Evolutionary conservation across 1,284 basidiomycete species (phyloP).

Genomic region (Fomitopsis betulina): DNA sequence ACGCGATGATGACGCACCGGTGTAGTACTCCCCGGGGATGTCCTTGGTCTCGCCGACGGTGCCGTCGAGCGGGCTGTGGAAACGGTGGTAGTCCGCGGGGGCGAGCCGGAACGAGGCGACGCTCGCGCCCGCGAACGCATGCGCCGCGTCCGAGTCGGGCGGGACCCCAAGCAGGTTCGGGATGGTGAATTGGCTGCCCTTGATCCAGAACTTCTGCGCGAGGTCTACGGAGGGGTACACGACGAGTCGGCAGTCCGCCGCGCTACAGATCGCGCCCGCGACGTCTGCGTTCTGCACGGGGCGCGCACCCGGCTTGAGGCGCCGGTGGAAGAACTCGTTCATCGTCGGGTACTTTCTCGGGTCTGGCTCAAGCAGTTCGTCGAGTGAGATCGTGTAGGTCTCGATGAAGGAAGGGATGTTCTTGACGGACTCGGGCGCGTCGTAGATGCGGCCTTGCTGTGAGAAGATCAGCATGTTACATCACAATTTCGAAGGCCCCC

Average conservation of each 20-base stretch:
- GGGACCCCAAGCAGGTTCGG: constrained; percentile 49
- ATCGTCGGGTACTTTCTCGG: constrained; percentile 62
- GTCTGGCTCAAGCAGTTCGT: constrained; percentile 67
- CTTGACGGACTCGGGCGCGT: constrained; percentile 46
- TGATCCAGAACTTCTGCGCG: constrained; percentile 74
- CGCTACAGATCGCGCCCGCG: constrained; percentile 51
- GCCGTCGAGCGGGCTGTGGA: constrained; percentile 74
- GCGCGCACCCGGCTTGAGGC: constrained; percentile 60
- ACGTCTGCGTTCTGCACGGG: constrained; percentile 61
- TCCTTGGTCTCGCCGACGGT: constrained; percentile 44
- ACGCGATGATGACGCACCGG: constrained; percentile 31
- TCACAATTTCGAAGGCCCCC: no score
- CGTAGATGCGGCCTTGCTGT: constrained; percentile 53
- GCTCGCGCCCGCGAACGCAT: constrained; percentile 41
- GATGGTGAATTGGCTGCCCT: constrained; percentile 71
- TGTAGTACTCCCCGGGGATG: constrained; percentile 56
- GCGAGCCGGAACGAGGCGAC: constrained; percentile 69
- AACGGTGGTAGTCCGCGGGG: constrained; percentile 83
- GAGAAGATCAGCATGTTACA: neutral
- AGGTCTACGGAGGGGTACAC: constrained; percentile 58
- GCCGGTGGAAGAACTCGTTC: constrained; percentile 80
- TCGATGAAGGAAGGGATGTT: constrained; percentile 71
- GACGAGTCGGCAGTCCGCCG: constrained; percentile 73
- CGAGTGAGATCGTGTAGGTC: constrained; percentile 62
- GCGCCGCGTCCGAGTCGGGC: constrained; percentile 35